Base-by-base conservation (phyloP, 73 alveolate genomes). In the Paramecium tetraurelia region DNA sequence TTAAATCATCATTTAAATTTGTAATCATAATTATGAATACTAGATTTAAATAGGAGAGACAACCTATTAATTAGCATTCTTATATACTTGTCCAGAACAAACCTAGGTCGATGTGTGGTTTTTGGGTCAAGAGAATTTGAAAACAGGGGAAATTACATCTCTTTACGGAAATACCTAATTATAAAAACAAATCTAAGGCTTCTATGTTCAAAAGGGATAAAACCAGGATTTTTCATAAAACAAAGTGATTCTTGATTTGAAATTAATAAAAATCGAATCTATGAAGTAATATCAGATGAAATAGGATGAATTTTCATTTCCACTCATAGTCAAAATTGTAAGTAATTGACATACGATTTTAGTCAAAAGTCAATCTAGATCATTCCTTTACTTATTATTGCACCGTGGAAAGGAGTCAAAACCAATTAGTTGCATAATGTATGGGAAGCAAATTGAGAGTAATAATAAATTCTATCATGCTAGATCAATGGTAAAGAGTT, bases 1-100 rank as follows among this genome's bases (percentile, higher is more conserved):
- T n/a, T 46, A 80, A 80, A 8, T 16, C 90, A 9, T 20, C 90
- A 22, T 80, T 80, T 80, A 80, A 80, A 80, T 80, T 80, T 21
- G 90, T 44, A 44, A 44, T 8, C 4, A 21, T 27, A 24, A 80
- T 46, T 3, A 12, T 44, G 16, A 80, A 1, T 72, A 43, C 7
- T 80, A 44, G 75, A 21, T 31, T 20, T 40, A 41, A 27, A 12
- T 27, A 11, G 84, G 84, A 2, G 75, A 29, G 44, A 5, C 70
- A 31, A 2, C 43, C 7, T 21, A 18, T 48, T 24, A 40, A 22
- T 27, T 44, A 31, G 7, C 90, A 44, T 80, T 44, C 46, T 24
- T n/a, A 20, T 80, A 18, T 46, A 18, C 75, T 2, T 80, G 75
- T 46, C 57, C 50, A 22, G 16, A 22, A 20, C 5, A 80, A 27